Conservation (phyloP, 495 filamentous ascomycete species). For the Niebla homalea region DNA sequence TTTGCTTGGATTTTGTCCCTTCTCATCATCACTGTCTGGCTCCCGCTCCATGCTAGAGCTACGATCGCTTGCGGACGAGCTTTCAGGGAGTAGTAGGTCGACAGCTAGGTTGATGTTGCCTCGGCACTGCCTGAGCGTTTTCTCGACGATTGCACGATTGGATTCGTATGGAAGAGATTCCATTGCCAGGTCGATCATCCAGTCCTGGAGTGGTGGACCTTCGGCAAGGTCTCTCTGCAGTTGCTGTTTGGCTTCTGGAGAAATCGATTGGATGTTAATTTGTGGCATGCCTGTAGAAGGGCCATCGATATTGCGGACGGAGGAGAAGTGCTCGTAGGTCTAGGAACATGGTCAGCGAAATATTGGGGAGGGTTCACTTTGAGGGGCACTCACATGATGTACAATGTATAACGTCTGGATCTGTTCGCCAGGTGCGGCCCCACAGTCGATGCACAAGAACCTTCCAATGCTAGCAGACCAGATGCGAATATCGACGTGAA, state of each 20-base stretch:
- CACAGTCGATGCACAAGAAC: conserved; percentile 31
- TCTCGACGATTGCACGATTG: conserved; percentile 40
- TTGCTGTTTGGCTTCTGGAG: conserved; percentile 15
- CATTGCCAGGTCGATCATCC: conserved; percentile 49
- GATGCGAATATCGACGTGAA: conserved; percentile 49
- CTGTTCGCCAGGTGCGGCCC: conserved; percentile 18
- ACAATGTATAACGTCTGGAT: conserved; percentile 47
- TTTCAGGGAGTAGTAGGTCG: conserved; percentile 40
- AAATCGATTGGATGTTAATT: conserved; percentile 22
- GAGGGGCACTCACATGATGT: conserved; percentile 46
- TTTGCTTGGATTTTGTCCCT: conserved; percentile 31
- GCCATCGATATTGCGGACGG: conserved; percentile 49
- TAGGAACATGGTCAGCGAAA: conserved; percentile 17
- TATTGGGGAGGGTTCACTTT: conserved; percentile 1
- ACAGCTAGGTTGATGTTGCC: conserved; percentile 50
- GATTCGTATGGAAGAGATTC: conserved; percentile 43
- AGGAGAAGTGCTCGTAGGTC: conserved; percentile 65
- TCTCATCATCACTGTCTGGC: conserved; percentile 33
- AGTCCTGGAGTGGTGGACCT: conserved; percentile 32
- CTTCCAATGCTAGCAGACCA: conserved; percentile 36
- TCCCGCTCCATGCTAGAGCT: conserved; percentile 37
- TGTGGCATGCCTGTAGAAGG: conserved; percentile 43
- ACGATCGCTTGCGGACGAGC: conserved; percentile 26
- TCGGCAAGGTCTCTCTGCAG: conserved; percentile 26
- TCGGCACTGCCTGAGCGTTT: conserved; percentile 44